A percentile compares a stretch with the other conserved stretches of the same genome.
Evolutionary conservation across 352 stramenopile species (phyloP).

Genomic region (Phytophthora fragariae): DNA sequence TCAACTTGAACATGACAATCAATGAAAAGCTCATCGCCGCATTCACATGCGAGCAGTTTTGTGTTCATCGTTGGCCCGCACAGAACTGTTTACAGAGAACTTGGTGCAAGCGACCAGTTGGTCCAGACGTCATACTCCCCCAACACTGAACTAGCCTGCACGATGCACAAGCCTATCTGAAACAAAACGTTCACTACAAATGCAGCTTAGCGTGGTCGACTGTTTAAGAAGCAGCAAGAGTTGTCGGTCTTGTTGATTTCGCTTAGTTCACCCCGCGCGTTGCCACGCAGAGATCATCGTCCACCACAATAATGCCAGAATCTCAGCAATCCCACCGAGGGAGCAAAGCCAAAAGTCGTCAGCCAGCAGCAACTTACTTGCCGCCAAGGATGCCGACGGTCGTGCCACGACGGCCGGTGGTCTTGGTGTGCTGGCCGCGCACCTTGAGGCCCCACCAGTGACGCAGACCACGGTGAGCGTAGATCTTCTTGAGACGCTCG

Average conservation of each 20-base stretch:
- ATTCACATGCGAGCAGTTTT: too few species aligned
- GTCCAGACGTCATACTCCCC: too few species aligned
- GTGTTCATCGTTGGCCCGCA: too few species aligned
- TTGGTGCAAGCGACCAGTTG: too few species aligned
- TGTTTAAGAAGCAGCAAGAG: slow-evolving; percentile 49
- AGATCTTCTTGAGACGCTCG: slow-evolving; percentile 99
- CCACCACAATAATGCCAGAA: slow-evolving; percentile 69
- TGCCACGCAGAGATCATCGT: slow-evolving; percentile 32
- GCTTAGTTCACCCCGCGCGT: slow-evolving; percentile 36
- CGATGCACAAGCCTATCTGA: background rate
- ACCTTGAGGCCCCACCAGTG: slow-evolving; percentile 99
- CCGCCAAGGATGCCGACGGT: slow-evolving; percentile 85
- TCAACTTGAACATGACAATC: background rate
- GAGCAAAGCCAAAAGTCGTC: slow-evolving; percentile 42
- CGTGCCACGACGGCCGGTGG: slow-evolving; percentile 95
- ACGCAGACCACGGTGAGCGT: slow-evolving; percentile 99
- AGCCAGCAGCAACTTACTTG: slow-evolving; percentile 72
- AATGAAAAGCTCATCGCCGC: too few species aligned
- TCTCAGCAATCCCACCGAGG: slow-evolving; percentile 65
- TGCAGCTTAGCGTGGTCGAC: slow-evolving; percentile 15
- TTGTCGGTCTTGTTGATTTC: slow-evolving; percentile 51
- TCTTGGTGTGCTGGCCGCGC: slow-evolving; percentile 99
- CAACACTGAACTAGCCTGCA: too few species aligned
- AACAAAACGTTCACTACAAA: slow-evolving; percentile 21
- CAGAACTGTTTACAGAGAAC: too few species aligned